Conservation (phyloP, 768 basidiomycete genomes). For the Lentinula detonsa region DNA sequence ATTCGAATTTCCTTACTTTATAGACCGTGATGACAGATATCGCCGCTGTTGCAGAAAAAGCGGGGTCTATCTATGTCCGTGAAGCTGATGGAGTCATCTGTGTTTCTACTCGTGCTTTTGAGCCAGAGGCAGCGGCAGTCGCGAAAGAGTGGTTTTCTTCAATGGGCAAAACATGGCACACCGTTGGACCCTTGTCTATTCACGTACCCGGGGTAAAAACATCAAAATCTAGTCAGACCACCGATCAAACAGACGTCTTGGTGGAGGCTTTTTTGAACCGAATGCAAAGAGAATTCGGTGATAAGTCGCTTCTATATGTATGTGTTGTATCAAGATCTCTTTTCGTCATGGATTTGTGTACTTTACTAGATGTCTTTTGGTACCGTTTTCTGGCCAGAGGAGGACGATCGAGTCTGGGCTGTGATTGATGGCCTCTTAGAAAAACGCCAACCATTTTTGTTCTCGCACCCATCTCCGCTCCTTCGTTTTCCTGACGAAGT, state of each 20-base stretch:
- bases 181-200: neutral
- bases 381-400: neutral
- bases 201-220: neutral
- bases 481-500: neutral
- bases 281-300: neutral
- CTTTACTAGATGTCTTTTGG: neutral
- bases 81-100: neutral
- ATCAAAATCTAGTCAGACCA: no score
- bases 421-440: conserved; percentile 2
- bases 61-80: neutral
- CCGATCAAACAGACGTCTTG: neutral
- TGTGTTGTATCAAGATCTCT: neutral
- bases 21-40: no score
- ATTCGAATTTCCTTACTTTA: neutral
- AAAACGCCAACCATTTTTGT: conserved; percentile 4
- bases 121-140: neutral
- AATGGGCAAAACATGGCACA: neutral
- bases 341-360: neutral
- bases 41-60: neutral
- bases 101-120: neutral
- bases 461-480: neutral
- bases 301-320: neutral
- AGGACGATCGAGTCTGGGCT: neutral
- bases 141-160: conserved; percentile 1
- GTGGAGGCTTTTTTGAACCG: neutral